Conservation (phyloP, 129 eudicot species). For the Ambrosia artemisiifolia region DNA sequence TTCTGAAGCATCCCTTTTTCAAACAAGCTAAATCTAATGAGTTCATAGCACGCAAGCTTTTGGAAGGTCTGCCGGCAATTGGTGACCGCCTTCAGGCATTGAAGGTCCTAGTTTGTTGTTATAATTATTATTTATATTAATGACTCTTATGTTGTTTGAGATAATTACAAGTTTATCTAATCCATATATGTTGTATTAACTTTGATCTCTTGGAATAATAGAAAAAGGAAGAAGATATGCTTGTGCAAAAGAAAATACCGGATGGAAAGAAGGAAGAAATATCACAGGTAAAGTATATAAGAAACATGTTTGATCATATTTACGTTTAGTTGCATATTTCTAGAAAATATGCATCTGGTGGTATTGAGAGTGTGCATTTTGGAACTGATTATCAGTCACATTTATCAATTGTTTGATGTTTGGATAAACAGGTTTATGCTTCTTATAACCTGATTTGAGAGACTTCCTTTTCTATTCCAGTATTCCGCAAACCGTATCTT, state of each 20-base stretch:
- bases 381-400: background rate
- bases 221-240: slow-evolving; percentile 98
- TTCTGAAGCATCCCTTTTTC: slow-evolving; percentile 83
- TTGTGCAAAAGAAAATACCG: slow-evolving; percentile 96
- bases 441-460: background rate
- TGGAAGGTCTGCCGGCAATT: slow-evolving; percentile 87
- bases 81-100: slow-evolving; percentile 84
- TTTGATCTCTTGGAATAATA: slow-evolving; percentile 24
- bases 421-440: background rate
- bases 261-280: slow-evolving; percentile 96
- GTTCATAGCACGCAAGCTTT: slow-evolving; percentile 64
- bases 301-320: slow-evolving; percentile 2
- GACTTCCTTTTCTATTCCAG: background rate
- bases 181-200: slow-evolving; percentile 2
- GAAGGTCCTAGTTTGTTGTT: slow-evolving; percentile 47
- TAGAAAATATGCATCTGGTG: background rate
- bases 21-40: slow-evolving; percentile 90
- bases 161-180: background rate
- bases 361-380: background rate
- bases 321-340: background rate
- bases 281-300: slow-evolving; percentile 72
- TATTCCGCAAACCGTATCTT: background rate
- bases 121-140: too few species aligned
- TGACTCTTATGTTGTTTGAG: background rate
- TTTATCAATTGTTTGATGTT: background rate